Evolutionary conservation across 2,329 filamentous ascomycete genomes (phyloP), one percentile per base, ranked within the genome.

Genomic region (Diplocarpon rosae): DNA sequence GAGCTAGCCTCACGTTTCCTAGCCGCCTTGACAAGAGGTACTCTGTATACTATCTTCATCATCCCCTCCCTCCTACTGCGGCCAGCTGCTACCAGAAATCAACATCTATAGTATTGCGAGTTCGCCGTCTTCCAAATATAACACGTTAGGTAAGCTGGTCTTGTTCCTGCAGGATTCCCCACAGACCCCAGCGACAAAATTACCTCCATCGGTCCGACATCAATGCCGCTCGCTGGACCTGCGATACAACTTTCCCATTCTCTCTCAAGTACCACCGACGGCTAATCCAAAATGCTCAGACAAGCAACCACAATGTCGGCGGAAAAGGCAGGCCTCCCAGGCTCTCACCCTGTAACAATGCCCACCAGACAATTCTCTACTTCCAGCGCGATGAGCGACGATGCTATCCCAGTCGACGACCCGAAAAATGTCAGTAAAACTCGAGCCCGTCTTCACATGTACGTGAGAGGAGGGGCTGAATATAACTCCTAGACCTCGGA

Each of bases 401-500:
- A 57, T 44, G 56, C 59, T 13, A 51, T 62, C 13, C 59, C 59
- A 5, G 39, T 41, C 4, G 49, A 51, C 5, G 55, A 62, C 48
- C 57, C 56, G 17, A 59, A 48, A 33, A 49, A 57, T 54, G 59
- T 60, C 30, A 57, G 57, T 56, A 40, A 32, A n/a, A 27, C 37
- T 33, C 11, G 32, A 31, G 14, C 10, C 24, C 14, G 9, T 9
- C 7, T 16, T 3, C 20, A 13, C 7, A n/a, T 4, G 15, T 27
- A 12, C 12, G 24, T 17, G 11, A 16, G n/a, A 29, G 36, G 16
- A 32, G 14, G 14, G 34, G 36, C 48, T 55, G 37, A 52, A n/a
- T n/a, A 11, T 38, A 15, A 30, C 30, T 29, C 34, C n/a, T 52
- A 86, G 81, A 85, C 83, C 16, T 79, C 82, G n/a, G 80, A 76